Evolutionary conservation across 805 yeast genomes (phyloP), one percentile per base, ranked within the genome.

Genomic region (Metschnikowia sp.): DNA sequence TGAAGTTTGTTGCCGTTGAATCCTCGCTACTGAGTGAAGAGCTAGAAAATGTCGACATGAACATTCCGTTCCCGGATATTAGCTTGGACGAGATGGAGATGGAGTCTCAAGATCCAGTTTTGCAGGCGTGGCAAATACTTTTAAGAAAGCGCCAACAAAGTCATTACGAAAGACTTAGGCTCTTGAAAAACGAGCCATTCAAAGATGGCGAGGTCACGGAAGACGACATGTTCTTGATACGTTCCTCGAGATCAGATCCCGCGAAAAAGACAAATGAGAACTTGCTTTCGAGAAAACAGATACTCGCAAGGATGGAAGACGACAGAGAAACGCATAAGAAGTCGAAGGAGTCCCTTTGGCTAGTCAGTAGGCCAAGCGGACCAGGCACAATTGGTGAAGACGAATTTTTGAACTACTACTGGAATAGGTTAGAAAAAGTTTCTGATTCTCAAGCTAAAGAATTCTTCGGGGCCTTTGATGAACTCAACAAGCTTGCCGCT

Each of bases 271-370:
- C 48, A 26, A 52, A 50, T 22, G 59, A 55, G 36, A 51, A 49
- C 26, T 50, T 63, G 40, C 54, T 70, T 4, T 59, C 76, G 5
- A 68, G 68, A 44, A 64, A 81, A 40, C 88, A 84, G 54, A 81
- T 87, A 13, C 62, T 89, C 13, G 76, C 80, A 33, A 71, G 98
- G 50, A 89, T 92, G 84, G 97, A 92, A 62, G 91, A 85, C 52
- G 98, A 92, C 62, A 73, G 99, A 55, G 99, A 92, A 62, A 73
- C 96, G 39, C 90, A 88, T 59, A 92, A 92, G 62, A 77, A 87
- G 53, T 78, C 86, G 11, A 89, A 91, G 56, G 97, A 92, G 58
- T 79, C 77, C 10, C 72, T 82, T 19, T 89, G 97, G 96, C 76
- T 83, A 9, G 81, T 85, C 0, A 75, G 73, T 31, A 65, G 87